Conservation (phyloP, 2,329 filamentous ascomycete species). For the Botrytis elliptica region DNA sequence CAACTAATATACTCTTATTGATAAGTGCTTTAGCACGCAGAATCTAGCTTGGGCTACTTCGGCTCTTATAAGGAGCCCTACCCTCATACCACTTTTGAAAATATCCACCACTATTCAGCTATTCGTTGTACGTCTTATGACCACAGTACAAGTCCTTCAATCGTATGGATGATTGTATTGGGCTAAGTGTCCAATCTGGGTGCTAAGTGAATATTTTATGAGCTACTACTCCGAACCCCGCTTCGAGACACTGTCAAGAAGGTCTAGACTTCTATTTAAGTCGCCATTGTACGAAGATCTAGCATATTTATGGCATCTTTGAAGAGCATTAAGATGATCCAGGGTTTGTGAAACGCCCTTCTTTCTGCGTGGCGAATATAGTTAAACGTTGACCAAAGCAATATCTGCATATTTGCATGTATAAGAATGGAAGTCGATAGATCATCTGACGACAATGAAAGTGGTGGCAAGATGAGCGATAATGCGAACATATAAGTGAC, state of each 20-base stretch:
- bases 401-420: neutral
- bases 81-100: neutral
- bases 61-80: too few relatives aligned
- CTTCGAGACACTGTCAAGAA: neutral
- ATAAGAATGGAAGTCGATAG: neutral
- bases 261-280: neutral
- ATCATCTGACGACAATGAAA: neutral
- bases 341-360: neutral
- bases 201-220: neutral
- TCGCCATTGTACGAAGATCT: neutral
- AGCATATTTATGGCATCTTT: neutral
- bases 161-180: neutral
- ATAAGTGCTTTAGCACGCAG: too few relatives aligned
- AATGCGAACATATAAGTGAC: neutral
- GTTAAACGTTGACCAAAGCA: neutral
- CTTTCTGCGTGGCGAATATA: neutral
- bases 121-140: neutral
- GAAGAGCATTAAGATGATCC: rapidly evolving
- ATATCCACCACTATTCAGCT: neutral
- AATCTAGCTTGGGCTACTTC: too few relatives aligned
- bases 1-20: too few relatives aligned
- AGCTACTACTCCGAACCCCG: neutral
- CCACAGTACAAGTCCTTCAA: neutral
- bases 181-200: neutral
- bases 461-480: neutral